Evolutionary conservation across 805 yeast species (phyloP).

Genomic region (Barnettozyma vustinii): DNA sequence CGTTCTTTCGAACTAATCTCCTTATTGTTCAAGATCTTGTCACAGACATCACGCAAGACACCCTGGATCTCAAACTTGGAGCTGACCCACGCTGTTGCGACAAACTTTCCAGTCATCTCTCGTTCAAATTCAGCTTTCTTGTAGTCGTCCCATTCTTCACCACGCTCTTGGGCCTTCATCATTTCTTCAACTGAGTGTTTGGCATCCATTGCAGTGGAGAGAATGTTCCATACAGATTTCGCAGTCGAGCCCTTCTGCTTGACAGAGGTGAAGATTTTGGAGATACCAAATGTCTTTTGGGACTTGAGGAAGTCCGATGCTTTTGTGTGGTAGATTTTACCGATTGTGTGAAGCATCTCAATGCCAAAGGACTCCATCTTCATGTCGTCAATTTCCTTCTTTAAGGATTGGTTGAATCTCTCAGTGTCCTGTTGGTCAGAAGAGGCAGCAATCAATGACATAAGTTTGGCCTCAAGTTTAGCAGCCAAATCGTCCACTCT

Average conservation of each 20-base stretch:
- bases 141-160: constrained; percentile 47
- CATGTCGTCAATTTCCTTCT: constrained; percentile 66
- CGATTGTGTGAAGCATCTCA: constrained; percentile 79
- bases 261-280: constrained; percentile 74
- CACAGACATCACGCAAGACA: constrained; percentile 78
- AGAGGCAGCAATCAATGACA: constrained; percentile 38
- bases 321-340: constrained; percentile 68
- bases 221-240: constrained; percentile 76
- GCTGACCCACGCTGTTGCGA: constrained; percentile 94
- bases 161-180: constrained; percentile 60
- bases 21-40: constrained; percentile 68
- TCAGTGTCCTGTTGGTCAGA: constrained; percentile 42
- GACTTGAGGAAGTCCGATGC: constrained; percentile 71
- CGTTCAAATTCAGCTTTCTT: constrained; percentile 76
- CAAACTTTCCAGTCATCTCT: constrained; percentile 76
- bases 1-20: constrained; percentile 55
- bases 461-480: constrained; percentile 44
- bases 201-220: constrained; percentile 84
- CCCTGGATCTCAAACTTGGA: constrained; percentile 81
- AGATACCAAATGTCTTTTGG: constrained; percentile 78
- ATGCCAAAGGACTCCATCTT: constrained; percentile 95
- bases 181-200: constrained; percentile 73
- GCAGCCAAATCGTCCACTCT: constrained; percentile 46
- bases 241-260: constrained; percentile 81
- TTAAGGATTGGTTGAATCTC: constrained; percentile 46